Percentiles rank a stretch among this genome's conserved stretches.
Evolutionary conservation across 371 early-diverging fungal genomes (phyloP).

Genomic region (Syncephalastrum contaminatum): DNA sequence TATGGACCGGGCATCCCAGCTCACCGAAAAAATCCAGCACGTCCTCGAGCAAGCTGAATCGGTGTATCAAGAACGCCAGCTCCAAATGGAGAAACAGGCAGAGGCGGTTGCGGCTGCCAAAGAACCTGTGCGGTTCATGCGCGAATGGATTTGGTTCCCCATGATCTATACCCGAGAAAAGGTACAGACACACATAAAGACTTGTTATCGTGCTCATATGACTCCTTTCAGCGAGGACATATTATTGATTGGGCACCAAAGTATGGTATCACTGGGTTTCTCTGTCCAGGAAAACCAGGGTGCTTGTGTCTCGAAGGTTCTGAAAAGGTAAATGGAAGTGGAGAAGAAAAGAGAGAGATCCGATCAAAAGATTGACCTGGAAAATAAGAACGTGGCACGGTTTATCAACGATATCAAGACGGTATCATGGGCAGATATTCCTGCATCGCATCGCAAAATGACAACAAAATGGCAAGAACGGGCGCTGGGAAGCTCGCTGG

Average conservation of each 20-base stretch:
- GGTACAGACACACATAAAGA: conserved; percentile 10
- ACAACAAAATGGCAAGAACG: conserved; percentile 36
- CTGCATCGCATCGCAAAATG: conserved; percentile 41
- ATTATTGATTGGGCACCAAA: conserved; percentile 45
- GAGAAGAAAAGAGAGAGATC: conserved; percentile 2
- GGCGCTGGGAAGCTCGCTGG: conserved; percentile 13
- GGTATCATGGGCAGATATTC: conserved; percentile 39
- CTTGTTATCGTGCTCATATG: not conserved
- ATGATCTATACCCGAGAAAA: conserved; percentile 50
- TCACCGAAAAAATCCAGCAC: conserved; percentile 30
- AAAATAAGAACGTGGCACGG: conserved; percentile 20
- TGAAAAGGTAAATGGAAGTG: conserved; percentile 20
- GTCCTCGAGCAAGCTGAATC: conserved; percentile 20
- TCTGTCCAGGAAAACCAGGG: conserved; percentile 47
- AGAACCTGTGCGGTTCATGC: conserved; percentile 23
- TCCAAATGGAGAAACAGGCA: conserved; percentile 1
- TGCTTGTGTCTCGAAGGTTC: conserved; percentile 38
- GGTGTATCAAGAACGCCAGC: conserved; percentile 3
- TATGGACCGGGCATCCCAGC: conserved; percentile 23
- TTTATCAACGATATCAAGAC: conserved; percentile 49
- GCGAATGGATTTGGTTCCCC: conserved; percentile 51
- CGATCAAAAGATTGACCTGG: not conserved
- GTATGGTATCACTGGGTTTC: conserved; percentile 38
- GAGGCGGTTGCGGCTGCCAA: not conserved
- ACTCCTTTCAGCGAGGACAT: conserved; percentile 30